phyloP scores from a whole-genome alignment of 176 grass and related monocot species.

The Oryza meridionalis region DNA sequence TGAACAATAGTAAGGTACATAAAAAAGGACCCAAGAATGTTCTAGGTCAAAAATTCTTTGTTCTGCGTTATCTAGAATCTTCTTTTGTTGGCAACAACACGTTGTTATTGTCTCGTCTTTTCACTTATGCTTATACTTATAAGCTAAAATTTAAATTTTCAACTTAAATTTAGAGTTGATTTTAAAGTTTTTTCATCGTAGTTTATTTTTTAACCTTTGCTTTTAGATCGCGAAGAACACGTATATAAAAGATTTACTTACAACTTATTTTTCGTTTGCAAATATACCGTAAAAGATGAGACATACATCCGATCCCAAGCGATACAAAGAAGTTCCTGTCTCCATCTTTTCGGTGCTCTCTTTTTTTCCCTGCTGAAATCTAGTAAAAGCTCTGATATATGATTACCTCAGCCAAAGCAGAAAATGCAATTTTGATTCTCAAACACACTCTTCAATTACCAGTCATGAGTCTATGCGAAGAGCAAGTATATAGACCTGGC shows the following conservation, averaged over 20 bases:
- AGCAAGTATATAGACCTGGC: not conserved
- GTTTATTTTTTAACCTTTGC: too few relatives aligned
- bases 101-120: not conserved
- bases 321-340: conserved; percentile 9
- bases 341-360: not conserved
- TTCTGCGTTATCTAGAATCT: conserved; percentile 34
- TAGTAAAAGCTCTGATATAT: too few relatives aligned
- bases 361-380: not conserved
- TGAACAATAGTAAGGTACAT: not conserved
- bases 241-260: too few relatives aligned
- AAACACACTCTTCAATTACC: not conserved
- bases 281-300: too few relatives aligned
- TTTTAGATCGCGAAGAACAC: too few relatives aligned
- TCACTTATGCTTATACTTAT: too few relatives aligned
- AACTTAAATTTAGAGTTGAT: too few relatives aligned
- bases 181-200: too few relatives aligned
- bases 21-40: not conserved
- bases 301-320: too few relatives aligned
- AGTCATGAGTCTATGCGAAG: not conserved
- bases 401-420: not conserved
- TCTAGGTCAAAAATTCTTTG: conserved; percentile 5
- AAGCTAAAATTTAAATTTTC: too few relatives aligned
- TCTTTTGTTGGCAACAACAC: not conserved
- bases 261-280: too few relatives aligned
- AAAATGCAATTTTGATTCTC: not conserved